Evolutionary conservation across 2,329 filamentous ascomycete species (phyloP), one percentile per base, ranked within the genome.

Genomic region (Colletotrichum cuscutae): DNA sequence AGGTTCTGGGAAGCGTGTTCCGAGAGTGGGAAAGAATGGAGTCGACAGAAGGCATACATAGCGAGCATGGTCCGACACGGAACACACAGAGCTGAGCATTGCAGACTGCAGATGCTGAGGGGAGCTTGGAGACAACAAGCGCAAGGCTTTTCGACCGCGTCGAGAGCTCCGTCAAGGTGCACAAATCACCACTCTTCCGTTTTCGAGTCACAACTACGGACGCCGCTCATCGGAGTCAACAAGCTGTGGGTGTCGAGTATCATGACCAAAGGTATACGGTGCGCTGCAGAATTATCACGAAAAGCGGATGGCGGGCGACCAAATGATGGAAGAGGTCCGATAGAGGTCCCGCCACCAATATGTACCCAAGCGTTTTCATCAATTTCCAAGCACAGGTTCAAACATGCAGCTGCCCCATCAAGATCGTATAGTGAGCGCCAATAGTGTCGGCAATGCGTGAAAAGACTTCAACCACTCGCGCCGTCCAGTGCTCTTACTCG

Each of bases 31-130:
- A 65, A 71, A 71, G 71, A 71, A 56, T 73, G 71, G 67, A 71
- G 60, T 73, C 68, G 71, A 57, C 22, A 53, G 71, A 73, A 56
- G 60, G 67, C 67, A 73, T 73, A 73, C 66, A 71, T 73, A 73
- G 71, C 71, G 71, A 71, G 67, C 71, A 73, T 66, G 61, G 46
- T 71, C 67, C 67, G 67, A 71, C 46, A 61, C 46, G 64, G 65
- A 58, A 53, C 37, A 62, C 46, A 57, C 57, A 61, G 22, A 15
- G 46, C 61, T 62, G 15, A 68, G 68, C 57, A 56, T 71, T 68
- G 24, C 52, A 65, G 64, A 30, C 32, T 59, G 26, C 49, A 56
- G 57, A 22, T 68, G 56, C 46, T 49, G 28, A 52, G 11, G 22
- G 61, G 60, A 57, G 60, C 32, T 56, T 57, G 49, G 54, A 49